Evolutionary conservation across 2,329 filamentous ascomycete genomes (phyloP).

Genomic region (Fusarium setosum): DNA sequence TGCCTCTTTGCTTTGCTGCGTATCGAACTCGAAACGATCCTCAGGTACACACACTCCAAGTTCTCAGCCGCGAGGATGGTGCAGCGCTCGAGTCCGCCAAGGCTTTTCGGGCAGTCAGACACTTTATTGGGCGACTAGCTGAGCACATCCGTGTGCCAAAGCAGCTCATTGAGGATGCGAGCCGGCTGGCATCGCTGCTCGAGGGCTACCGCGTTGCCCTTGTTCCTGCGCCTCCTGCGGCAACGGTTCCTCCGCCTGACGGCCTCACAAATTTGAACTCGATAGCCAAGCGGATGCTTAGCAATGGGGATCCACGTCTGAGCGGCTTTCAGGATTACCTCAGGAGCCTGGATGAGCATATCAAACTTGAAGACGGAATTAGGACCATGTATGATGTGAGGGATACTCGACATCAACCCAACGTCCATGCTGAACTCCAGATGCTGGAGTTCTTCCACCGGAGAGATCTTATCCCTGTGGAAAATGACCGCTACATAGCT

Average conservation of each 20-base stretch:
- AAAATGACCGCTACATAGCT: conserved; percentile 57
- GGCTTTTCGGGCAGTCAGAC: conserved; percentile 47
- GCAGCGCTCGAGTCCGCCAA: background rate
- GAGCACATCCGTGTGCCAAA: conserved; percentile 53
- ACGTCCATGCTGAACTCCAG: conserved; percentile 34
- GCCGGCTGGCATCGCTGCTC: conserved; percentile 47
- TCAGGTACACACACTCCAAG: conserved; percentile 26
- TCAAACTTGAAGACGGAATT: conserved; percentile 9
- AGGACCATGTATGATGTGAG: conserved; percentile 12
- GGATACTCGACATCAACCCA: conserved; percentile 41
- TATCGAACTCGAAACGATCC: conserved; percentile 29
- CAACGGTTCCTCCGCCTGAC: conserved; percentile 40
- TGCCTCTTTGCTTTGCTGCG: conserved; percentile 18
- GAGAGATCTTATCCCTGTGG: conserved; percentile 47
- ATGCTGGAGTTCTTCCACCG: conserved; percentile 59
- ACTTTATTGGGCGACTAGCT: conserved; percentile 59
- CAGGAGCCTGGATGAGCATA: background rate
- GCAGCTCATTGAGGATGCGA: conserved; percentile 50
- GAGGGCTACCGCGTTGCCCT: conserved; percentile 7
- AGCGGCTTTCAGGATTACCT: conserved; percentile 9
- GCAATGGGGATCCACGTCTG: conserved; percentile 8
- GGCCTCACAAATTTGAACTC: conserved; percentile 42
- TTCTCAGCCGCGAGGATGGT: conserved; percentile 15
- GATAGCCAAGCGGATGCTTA: conserved; percentile 49
- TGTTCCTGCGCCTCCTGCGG: background rate